These are phyloP conservation scores for Tricholoma sp. DNA, from an alignment of 768 basidiomycete genomes.

Conservation along the genomic window DNA sequence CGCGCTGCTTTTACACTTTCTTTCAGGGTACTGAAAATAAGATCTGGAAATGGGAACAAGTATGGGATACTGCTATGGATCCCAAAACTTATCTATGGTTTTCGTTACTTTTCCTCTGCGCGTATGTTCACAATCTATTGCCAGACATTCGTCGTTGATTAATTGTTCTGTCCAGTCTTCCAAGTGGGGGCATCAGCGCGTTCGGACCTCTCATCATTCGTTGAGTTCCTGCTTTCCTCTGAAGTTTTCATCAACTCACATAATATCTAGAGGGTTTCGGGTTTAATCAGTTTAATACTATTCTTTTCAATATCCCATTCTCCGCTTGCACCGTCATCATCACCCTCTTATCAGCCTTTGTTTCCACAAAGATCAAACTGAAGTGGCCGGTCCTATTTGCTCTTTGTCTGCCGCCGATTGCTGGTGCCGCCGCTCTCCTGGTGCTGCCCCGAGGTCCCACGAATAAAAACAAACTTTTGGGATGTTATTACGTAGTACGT, in stretches of 20 bases:
- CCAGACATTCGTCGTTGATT: not conserved
- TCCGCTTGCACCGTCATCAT: conserved; percentile 35
- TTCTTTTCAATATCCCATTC: conserved; percentile 48
- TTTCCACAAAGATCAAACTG: conserved; percentile 33
- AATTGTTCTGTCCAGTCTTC: conserved; percentile 17
- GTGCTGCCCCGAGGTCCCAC: conserved; percentile 26
- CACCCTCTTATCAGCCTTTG: conserved; percentile 29
- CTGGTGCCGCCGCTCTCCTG: conserved; percentile 29
- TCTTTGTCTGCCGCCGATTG: conserved; percentile 34
- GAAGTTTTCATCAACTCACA: not conserved
- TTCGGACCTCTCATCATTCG: conserved; percentile 42
- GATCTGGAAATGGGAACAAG: conserved; percentile 42
- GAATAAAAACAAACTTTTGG: conserved; percentile 26
- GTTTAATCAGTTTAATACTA: conserved; percentile 35
- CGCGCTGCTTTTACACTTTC: not conserved
- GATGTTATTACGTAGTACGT: conserved; percentile 36
- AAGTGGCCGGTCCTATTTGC: conserved; percentile 35
- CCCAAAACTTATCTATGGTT: conserved; percentile 40
- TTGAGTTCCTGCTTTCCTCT: conserved; percentile 5
- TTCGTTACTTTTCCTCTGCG: conserved; percentile 36
- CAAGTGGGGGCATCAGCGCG: conserved; percentile 36
- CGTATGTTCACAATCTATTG: conserved; percentile 18
- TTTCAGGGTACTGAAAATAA: conserved; percentile 36
- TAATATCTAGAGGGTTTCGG: conserved; percentile 30
- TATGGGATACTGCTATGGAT: conserved; percentile 32